A percentile compares a stretch with the other conserved stretches of the same genome.
These are phyloP conservation scores for Saccharomyces hybrid DNA, from an alignment of 1,139 yeast species.

Conservation along the genomic window DNA sequence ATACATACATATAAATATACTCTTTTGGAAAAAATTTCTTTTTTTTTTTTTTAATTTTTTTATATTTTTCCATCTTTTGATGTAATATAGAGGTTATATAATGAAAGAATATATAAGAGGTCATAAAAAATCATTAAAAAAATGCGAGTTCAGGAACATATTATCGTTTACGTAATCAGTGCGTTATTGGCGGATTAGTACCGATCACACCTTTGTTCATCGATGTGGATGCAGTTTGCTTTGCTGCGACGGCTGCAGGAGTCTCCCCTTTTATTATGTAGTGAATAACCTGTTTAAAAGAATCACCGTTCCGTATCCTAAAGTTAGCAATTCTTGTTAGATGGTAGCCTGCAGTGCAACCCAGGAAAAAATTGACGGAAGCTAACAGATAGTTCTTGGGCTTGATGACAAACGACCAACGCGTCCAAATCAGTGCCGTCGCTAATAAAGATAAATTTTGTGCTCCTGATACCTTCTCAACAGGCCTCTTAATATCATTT, in stretches of 20 bases:
- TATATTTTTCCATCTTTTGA: not conserved
- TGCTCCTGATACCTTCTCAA: conserved; percentile 83
- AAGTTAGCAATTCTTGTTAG: conserved; percentile 60
- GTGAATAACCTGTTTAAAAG: conserved; percentile 45
- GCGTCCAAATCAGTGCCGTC: conserved; percentile 94
- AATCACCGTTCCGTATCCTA: conserved; percentile 47
- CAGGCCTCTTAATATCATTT: conserved; percentile 81
- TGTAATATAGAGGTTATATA: not conserved
- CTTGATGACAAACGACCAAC: conserved; percentile 92
- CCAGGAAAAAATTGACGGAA: conserved; percentile 88
- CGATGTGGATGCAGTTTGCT: not conserved
- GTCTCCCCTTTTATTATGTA: conserved; percentile 49
- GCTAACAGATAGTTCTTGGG: conserved; percentile 87
- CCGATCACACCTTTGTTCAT: not conserved
- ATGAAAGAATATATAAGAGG: not conserved
- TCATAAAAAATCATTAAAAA: not conserved
- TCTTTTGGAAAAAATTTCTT: not conserved
- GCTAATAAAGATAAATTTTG: conserved; percentile 82
- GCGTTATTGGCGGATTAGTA: not conserved
- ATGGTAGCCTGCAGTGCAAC: conserved; percentile 85
- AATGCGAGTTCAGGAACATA: not conserved
- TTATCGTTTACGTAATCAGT: not conserved
- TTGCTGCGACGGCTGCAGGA: conserved; percentile 1
- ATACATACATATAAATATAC: not conserved
- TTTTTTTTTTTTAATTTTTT: not conserved